Evolutionary conservation across 2,329 filamentous ascomycete genomes (phyloP).

Genomic region (Diaporthe ampelina): DNA sequence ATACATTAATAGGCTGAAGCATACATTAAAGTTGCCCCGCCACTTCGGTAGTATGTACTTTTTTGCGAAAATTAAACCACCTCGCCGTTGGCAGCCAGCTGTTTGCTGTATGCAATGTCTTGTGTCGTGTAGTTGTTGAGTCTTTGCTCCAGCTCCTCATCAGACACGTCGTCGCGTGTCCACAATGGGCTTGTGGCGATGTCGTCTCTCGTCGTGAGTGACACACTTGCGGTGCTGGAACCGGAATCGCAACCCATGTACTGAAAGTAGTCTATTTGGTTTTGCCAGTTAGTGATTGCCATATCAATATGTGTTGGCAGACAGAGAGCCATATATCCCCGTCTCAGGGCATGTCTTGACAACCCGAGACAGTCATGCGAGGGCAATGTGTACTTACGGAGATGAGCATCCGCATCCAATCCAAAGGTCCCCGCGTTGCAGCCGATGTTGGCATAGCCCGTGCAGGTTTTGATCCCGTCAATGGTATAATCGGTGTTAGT

Average conservation of each 20-base stretch:
- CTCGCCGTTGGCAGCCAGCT: conserved; percentile 22
- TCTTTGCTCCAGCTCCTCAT: conserved; percentile 56
- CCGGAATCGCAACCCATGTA: conserved; percentile 51
- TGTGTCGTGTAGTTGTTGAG: conserved; percentile 49
- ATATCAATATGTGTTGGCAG: neutral
- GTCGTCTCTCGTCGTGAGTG: conserved; percentile 43
- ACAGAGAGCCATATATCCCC: neutral
- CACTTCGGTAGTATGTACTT: neutral
- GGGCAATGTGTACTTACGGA: conserved; percentile 37
- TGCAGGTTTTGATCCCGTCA: conserved; percentile 61
- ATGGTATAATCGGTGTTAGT: conserved; percentile 54
- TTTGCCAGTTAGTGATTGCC: conserved; percentile 3
- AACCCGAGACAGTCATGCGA: neutral
- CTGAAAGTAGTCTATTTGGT: conserved; percentile 59
- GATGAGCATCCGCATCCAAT: conserved; percentile 61
- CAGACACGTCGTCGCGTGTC: conserved; percentile 44
- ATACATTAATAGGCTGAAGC: neutral
- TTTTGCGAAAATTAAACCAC: neutral
- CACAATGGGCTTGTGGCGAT: conserved; percentile 4
- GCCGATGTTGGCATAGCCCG: conserved; percentile 59
- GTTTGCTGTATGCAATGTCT: conserved; percentile 36
- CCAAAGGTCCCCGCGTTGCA: conserved; percentile 67
- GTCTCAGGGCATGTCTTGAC: neutral
- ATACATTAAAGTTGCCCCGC: neutral
- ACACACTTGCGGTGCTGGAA: conserved; percentile 52